Percentiles rank a stretch among this genome's conserved stretches.
phyloP scores from a whole-genome alignment of 2,329 filamentous ascomycete species.

The Fusarium compactum region DNA sequence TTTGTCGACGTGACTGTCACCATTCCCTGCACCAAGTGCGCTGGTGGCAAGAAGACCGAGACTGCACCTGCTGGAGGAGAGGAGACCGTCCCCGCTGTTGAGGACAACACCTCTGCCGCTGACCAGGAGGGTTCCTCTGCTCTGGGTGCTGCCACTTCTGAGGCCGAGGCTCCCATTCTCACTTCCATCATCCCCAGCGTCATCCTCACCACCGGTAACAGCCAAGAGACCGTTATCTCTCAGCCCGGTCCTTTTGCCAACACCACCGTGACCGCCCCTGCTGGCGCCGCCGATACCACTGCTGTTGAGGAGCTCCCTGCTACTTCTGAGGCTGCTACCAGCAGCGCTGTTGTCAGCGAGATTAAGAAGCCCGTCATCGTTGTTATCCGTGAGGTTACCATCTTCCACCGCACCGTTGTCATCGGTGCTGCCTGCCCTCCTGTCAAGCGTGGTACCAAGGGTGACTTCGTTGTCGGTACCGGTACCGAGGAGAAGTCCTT shows the following conservation, averaged over 20 bases:
- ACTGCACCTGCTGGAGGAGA: slow-evolving; percentile 11
- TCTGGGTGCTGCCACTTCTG: slow-evolving; percentile 33
- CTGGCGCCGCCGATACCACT: slow-evolving; percentile 17
- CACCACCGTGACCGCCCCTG: slow-evolving; percentile 34
- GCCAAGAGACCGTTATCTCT: slow-evolving; percentile 24
- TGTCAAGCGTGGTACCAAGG: slow-evolving; percentile 37
- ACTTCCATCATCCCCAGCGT: slow-evolving; percentile 38
- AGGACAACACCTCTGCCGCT: slow-evolving; percentile 23
- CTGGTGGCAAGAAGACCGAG: slow-evolving; percentile 27
- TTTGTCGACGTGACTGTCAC: slow-evolving; percentile 38
- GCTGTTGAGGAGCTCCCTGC: slow-evolving; percentile 19
- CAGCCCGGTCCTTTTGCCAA: slow-evolving; percentile 36
- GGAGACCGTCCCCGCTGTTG: slow-evolving; percentile 20
- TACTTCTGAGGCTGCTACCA: slow-evolving; percentile 27
- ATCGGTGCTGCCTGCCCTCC: slow-evolving; percentile 47
- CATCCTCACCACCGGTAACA: slow-evolving; percentile 38
- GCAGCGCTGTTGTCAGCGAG: slow-evolving; percentile 35
- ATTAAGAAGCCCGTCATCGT: slow-evolving; percentile 38
- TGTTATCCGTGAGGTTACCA: slow-evolving; percentile 41
- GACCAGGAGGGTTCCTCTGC: slow-evolving; percentile 23
- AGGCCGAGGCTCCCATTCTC: slow-evolving; percentile 16
- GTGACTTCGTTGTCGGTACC: slow-evolving; percentile 41
- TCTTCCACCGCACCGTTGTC: slow-evolving; percentile 41
- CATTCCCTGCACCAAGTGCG: slow-evolving; percentile 38
- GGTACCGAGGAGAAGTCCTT: slow-evolving; percentile 37